Evolutionary conservation across 2,329 filamentous ascomycete genomes (phyloP), one percentile per base, ranked within the genome.

Genomic region (Escovopsis weberi): DNA sequence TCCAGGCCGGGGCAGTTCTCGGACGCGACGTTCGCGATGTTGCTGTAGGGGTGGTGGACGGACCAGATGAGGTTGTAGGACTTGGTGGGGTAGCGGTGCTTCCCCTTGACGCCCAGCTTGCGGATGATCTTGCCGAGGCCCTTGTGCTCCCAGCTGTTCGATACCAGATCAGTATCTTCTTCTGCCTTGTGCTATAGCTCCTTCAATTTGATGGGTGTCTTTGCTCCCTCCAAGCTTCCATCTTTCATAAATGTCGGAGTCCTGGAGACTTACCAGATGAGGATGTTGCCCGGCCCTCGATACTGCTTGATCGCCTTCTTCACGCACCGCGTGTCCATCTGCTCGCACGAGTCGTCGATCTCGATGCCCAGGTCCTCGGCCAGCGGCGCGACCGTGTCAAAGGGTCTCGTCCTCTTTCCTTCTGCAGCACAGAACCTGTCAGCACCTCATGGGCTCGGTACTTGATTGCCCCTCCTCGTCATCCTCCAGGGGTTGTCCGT

Each of bases 31-130:
- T 55, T 50, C 0, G 64, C 66, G 39, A 78, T 67, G n/a, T 56
- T 47, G 2, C 49, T 55, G 51, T 76, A 78, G 5, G 67, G 63
- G 3, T 59, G 60, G 2, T 70, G 70, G 48, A 72, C 64, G 0
- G 67, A 73, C 74, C 74, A 78, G 46, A 78, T 76, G 12, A 74
- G 49, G 49, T 78, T 61, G 40, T 61, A 78, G 3, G 60, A 55
- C 44, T 68, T 62, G 46, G 62, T 58, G 0, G 70, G 71, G 51
- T 78, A 79, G 8, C 56, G 53, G 2, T 67, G 65, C 0, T 68
- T 64, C 50, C 70, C 50, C 6, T 64, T 51, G 44, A 66, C 69
- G 1, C 75, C 75, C 18, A 80, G 53, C 18, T 60, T 57, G 48
- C 69, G 50, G 2, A 64, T 68, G 48, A 80, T 70, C 45, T 72